These are phyloP conservation scores for Fusarium clavum DNA, from an alignment of 2,329 filamentous ascomycete genomes.

Conservation along the genomic window DNA sequence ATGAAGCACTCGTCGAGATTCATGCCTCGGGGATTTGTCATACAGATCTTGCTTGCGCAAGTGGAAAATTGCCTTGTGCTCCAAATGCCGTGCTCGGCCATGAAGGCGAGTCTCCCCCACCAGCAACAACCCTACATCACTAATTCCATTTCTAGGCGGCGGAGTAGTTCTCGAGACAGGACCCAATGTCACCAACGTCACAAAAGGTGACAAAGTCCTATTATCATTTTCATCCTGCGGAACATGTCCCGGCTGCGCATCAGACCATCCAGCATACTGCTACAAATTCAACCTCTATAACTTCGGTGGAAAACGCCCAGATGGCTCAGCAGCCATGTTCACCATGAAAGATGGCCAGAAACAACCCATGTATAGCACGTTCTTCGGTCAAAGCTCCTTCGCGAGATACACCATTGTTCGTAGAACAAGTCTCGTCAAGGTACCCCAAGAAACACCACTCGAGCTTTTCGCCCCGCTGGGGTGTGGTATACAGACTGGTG, in stretches of 20 bases:
- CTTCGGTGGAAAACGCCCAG: slow-evolving; percentile 18
- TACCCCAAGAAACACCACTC: neutral
- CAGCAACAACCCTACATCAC: fast-evolving
- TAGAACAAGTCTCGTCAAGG: slow-evolving; percentile 21
- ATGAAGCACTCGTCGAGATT: slow-evolving; percentile 27
- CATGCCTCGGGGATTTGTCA: slow-evolving; percentile 29
- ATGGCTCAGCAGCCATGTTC: slow-evolving; percentile 16
- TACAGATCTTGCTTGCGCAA: slow-evolving; percentile 58
- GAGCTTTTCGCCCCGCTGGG: slow-evolving; percentile 26
- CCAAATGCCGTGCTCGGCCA: slow-evolving; percentile 22
- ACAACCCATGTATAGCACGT: slow-evolving; percentile 6
- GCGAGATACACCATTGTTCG: slow-evolving; percentile 16
- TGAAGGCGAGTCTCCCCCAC: slow-evolving; percentile 54
- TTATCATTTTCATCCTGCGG: slow-evolving; percentile 22
- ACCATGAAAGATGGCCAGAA: neutral
- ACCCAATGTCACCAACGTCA: neutral
- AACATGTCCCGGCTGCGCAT: slow-evolving; percentile 11
- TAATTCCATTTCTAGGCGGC: slow-evolving; percentile 5
- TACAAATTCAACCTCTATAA: slow-evolving; percentile 16
- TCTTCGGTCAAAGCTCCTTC: slow-evolving; percentile 37
- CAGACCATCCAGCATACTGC: slow-evolving; percentile 27
- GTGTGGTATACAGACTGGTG: slow-evolving; percentile 32
- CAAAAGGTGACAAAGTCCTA: slow-evolving; percentile 26
- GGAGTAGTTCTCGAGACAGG: slow-evolving; percentile 26
- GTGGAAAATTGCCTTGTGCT: slow-evolving; percentile 10